Base-by-base conservation (phyloP, 345 rosid species). In the Brassica rapa region DNA sequence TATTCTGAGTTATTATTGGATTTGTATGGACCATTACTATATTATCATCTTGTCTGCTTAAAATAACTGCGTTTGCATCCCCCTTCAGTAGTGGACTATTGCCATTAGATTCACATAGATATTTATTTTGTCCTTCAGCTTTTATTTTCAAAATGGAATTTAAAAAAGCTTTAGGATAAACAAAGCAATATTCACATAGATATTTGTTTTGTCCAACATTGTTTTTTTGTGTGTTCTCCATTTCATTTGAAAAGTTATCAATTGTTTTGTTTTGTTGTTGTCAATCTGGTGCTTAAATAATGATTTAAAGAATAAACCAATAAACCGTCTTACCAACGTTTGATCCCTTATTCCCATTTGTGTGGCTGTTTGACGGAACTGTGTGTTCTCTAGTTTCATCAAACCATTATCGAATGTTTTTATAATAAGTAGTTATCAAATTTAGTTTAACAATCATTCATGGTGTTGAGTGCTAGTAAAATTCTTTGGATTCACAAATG, bases 11-110 rank as follows among this genome's bases (percentile, higher is more conserved):
- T 56, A 57, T 71, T 62, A 16, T 64, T 72, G 74, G 70, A 51
- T 61, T 73, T 73, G 74, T 73, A 68, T 79, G 78, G 78, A 73
- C 78, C 78, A 62, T n/a, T 51, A 15, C 4, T 53, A 6, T 53
- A 25, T 49, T n/a, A 27, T 51, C 21, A 16, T 73, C 65, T 51
- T 67, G 37, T 67, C 70, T 67, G 4, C 60, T 59, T 66, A 24
- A 16, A 67, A n/a, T 46, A 21, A 14, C 33, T 57, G 29, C 37
- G 9, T 73, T 35, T 43, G 33, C 29, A 64, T 6, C 5, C 49
- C 33, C 62, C 12, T 43, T 68, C 62, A 27, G 6, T 68, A 76
- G 35, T 67, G 24, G 41, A 55, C 14, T 56, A 24, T 10, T 59
- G 14, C 27, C 64, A 60, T 5, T 41, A 25, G 16, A 25, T 60